Base-by-base conservation (phyloP, 73 alveolate species). In the Symbiodinium pilosum region DNA sequence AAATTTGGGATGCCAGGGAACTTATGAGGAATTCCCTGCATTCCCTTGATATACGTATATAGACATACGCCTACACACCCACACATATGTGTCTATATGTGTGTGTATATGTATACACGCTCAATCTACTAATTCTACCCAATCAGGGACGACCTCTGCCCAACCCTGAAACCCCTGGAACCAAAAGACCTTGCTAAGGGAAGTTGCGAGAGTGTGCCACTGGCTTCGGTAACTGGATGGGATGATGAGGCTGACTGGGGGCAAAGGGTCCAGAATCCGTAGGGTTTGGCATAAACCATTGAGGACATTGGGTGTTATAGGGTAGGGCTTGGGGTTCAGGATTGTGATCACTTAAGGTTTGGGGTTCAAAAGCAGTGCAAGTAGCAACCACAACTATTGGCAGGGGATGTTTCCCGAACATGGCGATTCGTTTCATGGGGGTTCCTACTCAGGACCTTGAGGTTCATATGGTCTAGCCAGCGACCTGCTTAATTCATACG, bases 181-280 rank as follows among this genome's bases (percentile, higher is more conserved):
- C 59, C 47, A 41, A 43, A 8, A 16, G 87, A 14, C 34, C n/a
- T 21, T 26, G 28, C 47, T 71, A 44, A 88, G 95, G 95, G 43
- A 89, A 89, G 75, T 87, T 89, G 87, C 83, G 96, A 32, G 96
- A 89, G 51, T 89, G 96, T 39, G 96, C 96, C 41, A 81, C 87
- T 54, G 96, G 96, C 71, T 69, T 89, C 73, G 96, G 96, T 52
- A 68, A 32, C 96, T 43, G 75, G 38, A 84, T 89, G 44, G 96
- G 96, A 40, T 89, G 87, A 89, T 28, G 26, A 54, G 4, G 83
- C 43, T 28, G 64, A 26, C 41, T 26, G 41, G 64, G 42, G n/a
- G 64, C 39, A 18, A 12, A 7, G 42, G n/a, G 71, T 21, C n/a
- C 12, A 18, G 69, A 1, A 52, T 18, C 71, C 26, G 71, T 21